Conservation (phyloP, 1,284 basidiomycete genomes). For the Erythrobasidium hasegawianum region DNA sequence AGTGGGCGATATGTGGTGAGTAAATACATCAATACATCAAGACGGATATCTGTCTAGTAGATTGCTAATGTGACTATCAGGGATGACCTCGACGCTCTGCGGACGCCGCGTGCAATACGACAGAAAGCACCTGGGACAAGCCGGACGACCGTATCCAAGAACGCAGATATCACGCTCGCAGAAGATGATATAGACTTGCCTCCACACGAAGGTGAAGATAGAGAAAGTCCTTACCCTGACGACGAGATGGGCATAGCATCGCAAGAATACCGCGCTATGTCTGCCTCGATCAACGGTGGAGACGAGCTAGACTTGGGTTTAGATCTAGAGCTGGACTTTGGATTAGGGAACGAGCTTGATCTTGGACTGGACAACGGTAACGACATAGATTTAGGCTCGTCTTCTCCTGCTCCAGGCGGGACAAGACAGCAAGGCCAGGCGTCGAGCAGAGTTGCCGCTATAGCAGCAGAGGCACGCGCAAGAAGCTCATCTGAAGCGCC, state of each 20-base stretch:
- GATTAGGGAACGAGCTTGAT: conserved; percentile 33
- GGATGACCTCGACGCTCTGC: conserved; percentile 22
- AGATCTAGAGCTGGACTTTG: conserved; percentile 59
- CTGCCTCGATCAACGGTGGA: conserved; percentile 43
- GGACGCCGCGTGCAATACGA: conserved; percentile 2
- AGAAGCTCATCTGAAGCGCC: conserved; percentile 28
- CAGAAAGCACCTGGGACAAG: conserved; percentile 2
- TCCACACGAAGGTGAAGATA: background rate
- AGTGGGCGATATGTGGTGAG: conserved; percentile 29
- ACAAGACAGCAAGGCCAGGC: conserved; percentile 5
- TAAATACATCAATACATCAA: background rate
- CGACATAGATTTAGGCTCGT: background rate
- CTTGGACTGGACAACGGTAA: background rate
- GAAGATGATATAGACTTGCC: conserved; percentile 37
- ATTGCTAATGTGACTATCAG: background rate
- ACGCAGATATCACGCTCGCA: conserved; percentile 44
- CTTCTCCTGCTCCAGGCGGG: conserved; percentile 7
- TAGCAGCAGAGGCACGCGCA: conserved; percentile 41
- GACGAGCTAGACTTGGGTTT: conserved; percentile 53
- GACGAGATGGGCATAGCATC: conserved; percentile 77
- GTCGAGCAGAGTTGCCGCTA: conserved; percentile 32
- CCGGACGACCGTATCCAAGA: conserved; percentile 16
- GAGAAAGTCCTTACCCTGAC: conserved; percentile 53
- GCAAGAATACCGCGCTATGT: conserved; percentile 58
- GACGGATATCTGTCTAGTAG: background rate